Conservation (phyloP, 768 basidiomycete genomes). For the Rhizopogon sp. region DNA sequence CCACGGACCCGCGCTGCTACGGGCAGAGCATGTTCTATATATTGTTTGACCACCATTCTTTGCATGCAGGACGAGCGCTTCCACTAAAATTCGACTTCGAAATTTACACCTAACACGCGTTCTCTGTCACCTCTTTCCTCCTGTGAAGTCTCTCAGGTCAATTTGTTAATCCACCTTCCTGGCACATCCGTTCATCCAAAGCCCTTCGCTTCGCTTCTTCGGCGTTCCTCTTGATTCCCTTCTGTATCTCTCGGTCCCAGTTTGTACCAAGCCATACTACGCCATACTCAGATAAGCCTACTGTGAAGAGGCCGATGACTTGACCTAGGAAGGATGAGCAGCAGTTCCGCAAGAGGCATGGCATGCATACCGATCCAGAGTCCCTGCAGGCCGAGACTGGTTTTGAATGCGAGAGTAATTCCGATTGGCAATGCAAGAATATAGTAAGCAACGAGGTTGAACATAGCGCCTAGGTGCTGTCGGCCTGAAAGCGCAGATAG, state of each 20-base stretch:
- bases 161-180: slow-evolving; percentile 10
- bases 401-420: slow-evolving; percentile 43
- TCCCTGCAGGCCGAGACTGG: slow-evolving; percentile 40
- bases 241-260: slow-evolving; percentile 42
- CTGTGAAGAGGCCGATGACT: slow-evolving; percentile 65
- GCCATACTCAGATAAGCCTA: slow-evolving; percentile 63
- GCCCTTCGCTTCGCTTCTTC: slow-evolving; percentile 27
- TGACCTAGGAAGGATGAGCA: slow-evolving; percentile 42
- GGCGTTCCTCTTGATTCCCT: slow-evolving; percentile 33
- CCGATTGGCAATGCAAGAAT: slow-evolving; percentile 49
- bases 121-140: neutral
- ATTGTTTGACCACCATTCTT: neutral
- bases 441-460: slow-evolving; percentile 67
- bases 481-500: slow-evolving; percentile 26
- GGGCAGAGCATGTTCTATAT: neutral
- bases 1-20: neutral
- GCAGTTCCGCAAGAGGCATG: slow-evolving; percentile 6
- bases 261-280: slow-evolving; percentile 52
- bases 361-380: slow-evolving; percentile 42
- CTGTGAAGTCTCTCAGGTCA: slow-evolving; percentile 7
- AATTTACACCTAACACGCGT: neutral
- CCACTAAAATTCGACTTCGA: neutral
- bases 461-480: slow-evolving; percentile 69
- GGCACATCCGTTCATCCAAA: slow-evolving; percentile 15
- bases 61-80: neutral